phyloP scores from a whole-genome alignment of 225 moss, liverwort and hornwort genomes.

The Pleurozium schreberi region DNA sequence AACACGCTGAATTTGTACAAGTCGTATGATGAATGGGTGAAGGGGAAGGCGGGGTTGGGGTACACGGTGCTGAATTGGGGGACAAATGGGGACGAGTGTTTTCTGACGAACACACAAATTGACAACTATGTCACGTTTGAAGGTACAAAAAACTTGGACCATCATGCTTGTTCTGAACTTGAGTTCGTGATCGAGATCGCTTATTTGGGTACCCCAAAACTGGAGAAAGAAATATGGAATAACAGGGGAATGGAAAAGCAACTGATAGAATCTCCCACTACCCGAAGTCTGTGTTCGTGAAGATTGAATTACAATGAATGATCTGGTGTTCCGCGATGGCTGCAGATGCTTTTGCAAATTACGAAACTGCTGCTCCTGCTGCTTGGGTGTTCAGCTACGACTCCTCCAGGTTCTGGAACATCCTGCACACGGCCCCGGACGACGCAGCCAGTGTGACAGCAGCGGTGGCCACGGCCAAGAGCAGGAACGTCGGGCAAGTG shows the following conservation, averaged over 20 bases:
- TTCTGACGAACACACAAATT: neutral
- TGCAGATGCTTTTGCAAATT: neutral
- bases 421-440: constrained; percentile 16
- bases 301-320: neutral
- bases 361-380: neutral
- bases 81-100: neutral
- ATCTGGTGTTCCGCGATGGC: neutral
- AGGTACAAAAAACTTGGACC: neutral
- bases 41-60: neutral
- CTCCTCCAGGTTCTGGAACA: constrained; percentile 12
- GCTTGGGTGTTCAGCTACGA: neutral
- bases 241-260: neutral
- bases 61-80: constrained; percentile 40
- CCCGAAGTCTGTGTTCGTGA: neutral
- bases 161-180: neutral
- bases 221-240: too few species aligned
- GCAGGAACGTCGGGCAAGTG: constrained; percentile 3
- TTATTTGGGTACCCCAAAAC: neutral
- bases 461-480: constrained; percentile 16
- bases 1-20: neutral
- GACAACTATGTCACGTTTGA: constrained; percentile 14
- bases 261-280: neutral
- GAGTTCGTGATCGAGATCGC: neutral
- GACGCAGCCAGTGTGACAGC: neutral
- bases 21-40: neutral